Base-by-base conservation (phyloP, 177 flowering plant species). In the Vitis hybrid region DNA sequence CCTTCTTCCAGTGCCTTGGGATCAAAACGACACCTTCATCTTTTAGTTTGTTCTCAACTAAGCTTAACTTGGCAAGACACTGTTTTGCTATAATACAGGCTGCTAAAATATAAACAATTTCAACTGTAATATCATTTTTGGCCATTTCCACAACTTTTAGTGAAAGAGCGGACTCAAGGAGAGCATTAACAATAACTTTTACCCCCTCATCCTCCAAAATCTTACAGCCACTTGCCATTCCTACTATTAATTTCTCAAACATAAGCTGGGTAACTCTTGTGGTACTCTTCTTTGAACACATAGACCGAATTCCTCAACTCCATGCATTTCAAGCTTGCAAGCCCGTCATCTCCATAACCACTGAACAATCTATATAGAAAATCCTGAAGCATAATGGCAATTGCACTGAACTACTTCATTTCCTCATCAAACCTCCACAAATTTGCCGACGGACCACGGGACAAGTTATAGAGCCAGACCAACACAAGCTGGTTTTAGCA, bases 121-220 rank as follows among this genome's bases (percentile, higher is more conserved):
- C 66, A 29, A 71, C 79, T 50, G 87, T 82, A 53, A 88, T 80
- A 53, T 86, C 90, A 76, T 86, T 88, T 57, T 87, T 90, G 50
- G 90, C 87, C 79, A 88, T 72, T 50, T 88, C 92, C 68, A 88
- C 56, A 56, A 88, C 82, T 74, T 86, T 84, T 15, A 86, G 82
- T 10, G 83, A 80, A 13, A 82, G 81, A 50, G 85, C 82, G 72
- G 83, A 84, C 5, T 81, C 82, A 74, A 64, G 81, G 14, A 88
- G 85, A 19, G 88, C 87, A 65, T 76, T 72, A 14, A 79, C 84
- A 66, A 88, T 76, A 39, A 90, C 86, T 65, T 69, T 76, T 29
- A 85, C 68, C 6, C 87, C 92, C 68, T 82, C 85, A 68, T 88
- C 87, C 69, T 82, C 92, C 78, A 88, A 69, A 76, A 86, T 88